Base-by-base conservation (phyloP, 768 basidiomycete species). In the Collybia sp. region DNA sequence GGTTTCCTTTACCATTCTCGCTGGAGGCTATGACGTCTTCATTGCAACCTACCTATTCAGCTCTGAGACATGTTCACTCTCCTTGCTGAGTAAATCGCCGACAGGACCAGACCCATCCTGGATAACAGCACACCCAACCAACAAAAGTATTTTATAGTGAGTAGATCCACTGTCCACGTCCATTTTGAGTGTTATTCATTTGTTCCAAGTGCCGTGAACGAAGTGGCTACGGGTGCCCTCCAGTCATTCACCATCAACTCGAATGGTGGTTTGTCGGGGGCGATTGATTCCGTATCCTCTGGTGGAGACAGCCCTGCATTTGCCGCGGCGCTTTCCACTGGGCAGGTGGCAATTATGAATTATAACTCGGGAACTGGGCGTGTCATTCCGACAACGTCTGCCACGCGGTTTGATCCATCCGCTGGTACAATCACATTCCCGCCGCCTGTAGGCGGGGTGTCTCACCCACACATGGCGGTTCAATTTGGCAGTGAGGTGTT, bases 1-100 rank as follows among this genome's bases (percentile, higher is more conserved):
- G 84, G 83, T 85, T 53, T 72, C 77, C 45, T 79, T 82, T 56
- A 82, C 71, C 3, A 82, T 88, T 50, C 70, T 86, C 31, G 84
- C 84, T 25, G 83, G 84, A 30, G 83, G 83, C 12, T 85, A 78
- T 56, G 69, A 70, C 40, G 62, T 76, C 48, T 82, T 80, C 53
- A 69, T 87, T 44, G 79, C 79, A 2, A 75, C 80, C 0, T 85
- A 85, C 60, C 55, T 78, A 31, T 87, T 86, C 65, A 73, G 79
- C 55, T 63, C 77, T 10, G 67, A 75, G 16, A 64, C 68, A 15
- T 68, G 67, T 12, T 62, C 72, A 5, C 60, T 86, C 42, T 68
- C 73, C 2, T 64, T 81, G 17, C 46, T 74, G 34, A 62, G 65
- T 53, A 73, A 75, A 57, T 76, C 67, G 6, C 67, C 76, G 9